Evolutionary conservation across 768 basidiomycete genomes (phyloP), one percentile per base, ranked within the genome.

Genomic region (Suillus subalutaceus): DNA sequence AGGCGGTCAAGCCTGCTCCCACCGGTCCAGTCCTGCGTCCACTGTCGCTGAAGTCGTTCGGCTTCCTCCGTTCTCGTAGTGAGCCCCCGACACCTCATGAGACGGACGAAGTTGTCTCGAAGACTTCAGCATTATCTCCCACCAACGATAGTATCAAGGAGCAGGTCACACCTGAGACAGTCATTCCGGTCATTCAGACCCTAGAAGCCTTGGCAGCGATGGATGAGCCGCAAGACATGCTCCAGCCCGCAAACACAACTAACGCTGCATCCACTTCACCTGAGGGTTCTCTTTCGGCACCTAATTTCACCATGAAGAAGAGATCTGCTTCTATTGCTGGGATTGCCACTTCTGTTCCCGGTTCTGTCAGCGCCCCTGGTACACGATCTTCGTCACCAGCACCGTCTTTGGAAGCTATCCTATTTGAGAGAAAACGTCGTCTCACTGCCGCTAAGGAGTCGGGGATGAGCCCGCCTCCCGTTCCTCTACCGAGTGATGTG

Each of bases 361-460:
- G 48, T 65, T 61, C 74, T 26, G 48, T 60, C 41, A 69, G 46
- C 18, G 59, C 70, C 20, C 55, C 68, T 18, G 32, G 62, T 2
- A 75, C 82, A 10, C 79, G 81, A 13, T 79, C 79, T 66, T 69
- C 77, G 8, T 84, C 85, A 7, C 85, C 87, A n/a, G 80, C 82
- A 5, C 82, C 86, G 12, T 84, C 88, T 41, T 80, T 91, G 18
- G 91, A 91, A 72, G 89, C 89, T 1, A 82, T 91, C 53, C 72
- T 91, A 52, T 73, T 90, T 63, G 88, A 90, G 63, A 85, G 90
- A 71, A 90, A 85, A 68, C 85, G 90, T 52, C 84, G 90, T 58
- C 66, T 84, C 37, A 72, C 66, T 15, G 73, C 72, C 1, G 74
- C 75, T 3, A 66, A 58, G n/a, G 67, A 64, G 38, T 61, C 64